Percentiles rank a stretch among this genome's conserved stretches.
Evolutionary conservation across 208 protist species (phyloP).

Genomic region (Leishmania guyanensis): DNA sequence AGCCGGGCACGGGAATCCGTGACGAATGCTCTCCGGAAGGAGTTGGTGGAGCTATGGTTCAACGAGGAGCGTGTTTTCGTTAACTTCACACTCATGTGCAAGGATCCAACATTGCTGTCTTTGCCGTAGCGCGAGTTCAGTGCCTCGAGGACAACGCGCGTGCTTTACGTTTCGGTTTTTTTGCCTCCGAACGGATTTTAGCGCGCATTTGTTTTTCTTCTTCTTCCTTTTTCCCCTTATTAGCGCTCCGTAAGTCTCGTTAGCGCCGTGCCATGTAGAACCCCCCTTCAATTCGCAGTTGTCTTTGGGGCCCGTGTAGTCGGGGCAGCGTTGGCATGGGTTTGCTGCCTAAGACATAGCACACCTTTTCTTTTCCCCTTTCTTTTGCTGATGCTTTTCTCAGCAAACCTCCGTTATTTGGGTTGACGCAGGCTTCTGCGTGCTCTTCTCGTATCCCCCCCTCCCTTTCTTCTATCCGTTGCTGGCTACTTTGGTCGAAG

Average conservation of each 20-base stretch:
- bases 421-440: neutral
- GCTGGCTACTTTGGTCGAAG: neutral
- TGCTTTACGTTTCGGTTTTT: neutral
- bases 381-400: neutral
- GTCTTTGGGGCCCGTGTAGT: neutral
- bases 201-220: neutral
- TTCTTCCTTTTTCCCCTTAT: neutral
- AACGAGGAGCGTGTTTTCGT: constrained; percentile 23
- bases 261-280: neutral
- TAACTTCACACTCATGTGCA: constrained; percentile 26
- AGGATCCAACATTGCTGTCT: constrained; percentile 18
- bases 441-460: neutral
- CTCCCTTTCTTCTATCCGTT: neutral
- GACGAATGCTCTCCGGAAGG: constrained; percentile 9
- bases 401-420: neutral
- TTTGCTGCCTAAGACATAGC: neutral
- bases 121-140: neutral
- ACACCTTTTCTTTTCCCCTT: neutral
- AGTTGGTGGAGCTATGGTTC: constrained; percentile 37
- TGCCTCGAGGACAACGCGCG: neutral
- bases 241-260: neutral
- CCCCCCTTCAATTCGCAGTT: neutral
- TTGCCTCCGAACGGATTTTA: too few relatives aligned
- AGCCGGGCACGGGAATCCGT: constrained; percentile 18
- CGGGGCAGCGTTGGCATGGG: neutral